Base-by-base conservation (phyloP, 768 basidiomycete genomes). In the Boletellus ananiceps region DNA sequence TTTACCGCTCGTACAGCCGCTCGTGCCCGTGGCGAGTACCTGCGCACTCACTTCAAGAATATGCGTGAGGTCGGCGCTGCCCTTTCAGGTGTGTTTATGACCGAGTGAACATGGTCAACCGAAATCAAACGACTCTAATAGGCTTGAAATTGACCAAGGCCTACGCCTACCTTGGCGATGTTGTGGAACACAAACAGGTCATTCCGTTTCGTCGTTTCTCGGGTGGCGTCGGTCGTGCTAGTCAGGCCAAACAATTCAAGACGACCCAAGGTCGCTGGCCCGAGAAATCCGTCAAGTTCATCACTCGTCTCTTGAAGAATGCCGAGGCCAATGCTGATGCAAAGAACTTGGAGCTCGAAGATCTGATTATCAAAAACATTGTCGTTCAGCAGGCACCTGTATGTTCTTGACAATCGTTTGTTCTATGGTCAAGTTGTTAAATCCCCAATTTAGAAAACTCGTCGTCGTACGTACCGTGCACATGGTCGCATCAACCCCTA, bases 1-100 rank as follows among this genome's bases (percentile, higher is more conserved):
- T 37, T 2, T 36, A 39, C 13, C 33, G 31, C 50, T 52, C 56
- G 42, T 68, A 34, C 69, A 95, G 92, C 89, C 70, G 84, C 94
- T 65, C 87, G 82, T 66, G 88, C 94, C 51, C 88, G 88, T 65
- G 93, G 93, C 63, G 93, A 95, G 77, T 93, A 97, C 81, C 83
- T 96, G 67, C 90, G 94, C 63, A 98, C 96, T 41, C 95, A 97
- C 78, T 99, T 96, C 85, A 99, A 99, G 87, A 99, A 98, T 83
- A 98, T 96, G 92, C 86, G 91, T 56, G 96, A 99, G 74, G 96
- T 98, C 49, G 94, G 90, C 44, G 95, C 95, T 57, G 93, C 89
- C 58, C 77, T 97, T 57, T 81, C 85, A 57, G 94, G 93, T 92
- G 57, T 64, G 79, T 71, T 36, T n/a, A 36, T 29, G 34, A 50